A percentile compares a stretch with the other conserved stretches of the same genome.
Conservation (phyloP, 768 basidiomycete species). For the Nidularia pulvinata region DNA sequence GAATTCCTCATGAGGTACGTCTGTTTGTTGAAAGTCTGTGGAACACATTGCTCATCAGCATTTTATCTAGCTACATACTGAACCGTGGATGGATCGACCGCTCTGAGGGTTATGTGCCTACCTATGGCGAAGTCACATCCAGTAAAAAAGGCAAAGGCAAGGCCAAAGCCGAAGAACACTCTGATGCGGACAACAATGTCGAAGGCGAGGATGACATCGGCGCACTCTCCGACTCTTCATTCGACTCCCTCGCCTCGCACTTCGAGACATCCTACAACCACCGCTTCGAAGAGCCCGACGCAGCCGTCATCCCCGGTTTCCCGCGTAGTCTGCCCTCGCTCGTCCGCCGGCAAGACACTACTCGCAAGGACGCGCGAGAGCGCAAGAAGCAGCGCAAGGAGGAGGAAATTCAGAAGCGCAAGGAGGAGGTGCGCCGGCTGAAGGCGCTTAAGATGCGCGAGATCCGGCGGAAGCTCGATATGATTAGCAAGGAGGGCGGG, state of each 20-base stretch:
- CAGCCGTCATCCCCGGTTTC: slow-evolving; percentile 47
- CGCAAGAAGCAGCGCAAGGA: slow-evolving; percentile 78
- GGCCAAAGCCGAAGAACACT: slow-evolving; percentile 13
- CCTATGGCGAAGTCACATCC: slow-evolving; percentile 78
- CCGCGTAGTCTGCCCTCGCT: slow-evolving; percentile 70
- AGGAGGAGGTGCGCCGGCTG: slow-evolving; percentile 80
- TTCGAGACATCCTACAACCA: slow-evolving; percentile 99
- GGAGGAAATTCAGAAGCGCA: slow-evolving; percentile 69
- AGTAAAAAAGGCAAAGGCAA: slow-evolving; percentile 32
- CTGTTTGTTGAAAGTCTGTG: not conserved
- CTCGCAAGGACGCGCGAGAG: slow-evolving; percentile 84
- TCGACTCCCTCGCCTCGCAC: slow-evolving; percentile 88
- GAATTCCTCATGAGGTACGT: slow-evolving; percentile 91
- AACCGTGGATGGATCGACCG: slow-evolving; percentile 98
- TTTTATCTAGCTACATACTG: slow-evolving; percentile 76
- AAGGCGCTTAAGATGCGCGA: slow-evolving; percentile 88
- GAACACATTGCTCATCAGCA: not conserved
- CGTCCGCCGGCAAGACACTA: slow-evolving; percentile 73
- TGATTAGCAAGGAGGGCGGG: slow-evolving; percentile 72
- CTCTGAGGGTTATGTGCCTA: slow-evolving; percentile 71
- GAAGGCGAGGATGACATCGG: slow-evolving; percentile 55
- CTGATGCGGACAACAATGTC: slow-evolving; percentile 24
- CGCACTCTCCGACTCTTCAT: slow-evolving; percentile 38
- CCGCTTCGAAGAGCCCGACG: slow-evolving; percentile 95
- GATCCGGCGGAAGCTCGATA: slow-evolving; percentile 71